Conservation (phyloP, 2,329 filamentous ascomycete genomes). For the Decorospora gaudefroyi region DNA sequence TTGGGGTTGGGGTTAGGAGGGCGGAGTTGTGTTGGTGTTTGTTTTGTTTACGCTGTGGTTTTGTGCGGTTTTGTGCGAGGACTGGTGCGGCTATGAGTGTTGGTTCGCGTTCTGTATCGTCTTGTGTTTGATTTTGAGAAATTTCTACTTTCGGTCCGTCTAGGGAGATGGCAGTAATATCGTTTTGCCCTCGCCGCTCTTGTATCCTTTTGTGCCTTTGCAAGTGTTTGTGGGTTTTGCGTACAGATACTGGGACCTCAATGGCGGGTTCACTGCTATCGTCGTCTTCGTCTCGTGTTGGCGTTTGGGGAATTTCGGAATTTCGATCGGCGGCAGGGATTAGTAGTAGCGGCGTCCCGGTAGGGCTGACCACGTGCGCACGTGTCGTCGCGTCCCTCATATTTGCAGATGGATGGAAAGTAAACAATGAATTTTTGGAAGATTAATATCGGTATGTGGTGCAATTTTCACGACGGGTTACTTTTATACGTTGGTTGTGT, state of each 20-base stretch:
- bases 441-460: too few species aligned
- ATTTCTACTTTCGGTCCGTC: slow-evolving; percentile 1
- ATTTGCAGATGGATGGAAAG: not conserved
- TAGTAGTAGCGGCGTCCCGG: slow-evolving; percentile 22
- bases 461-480: too few species aligned
- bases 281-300: slow-evolving; percentile 13
- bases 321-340: slow-evolving; percentile 29
- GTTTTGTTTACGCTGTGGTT: slow-evolving; percentile 31
- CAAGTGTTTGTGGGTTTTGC: slow-evolving; percentile 31
- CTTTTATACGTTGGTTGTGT: not conserved
- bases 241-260: slow-evolving; percentile 1
- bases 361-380: slow-evolving; percentile 42
- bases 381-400: slow-evolving; percentile 41
- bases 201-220: slow-evolving; percentile 24
- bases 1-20: slow-evolving; percentile 20
- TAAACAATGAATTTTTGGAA: too few species aligned
- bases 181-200: slow-evolving; percentile 3
- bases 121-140: slow-evolving; percentile 1
- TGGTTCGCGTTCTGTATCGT: slow-evolving; percentile 3
- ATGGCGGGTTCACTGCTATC: slow-evolving; percentile 7
- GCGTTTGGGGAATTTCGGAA: slow-evolving; percentile 25
- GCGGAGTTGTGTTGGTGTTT: slow-evolving; percentile 18
- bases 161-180: slow-evolving; percentile 3
- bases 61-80: slow-evolving; percentile 26
- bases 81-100: slow-evolving; percentile 1